Percentiles rank a stretch among this genome's conserved stretches.
Conservation (phyloP, 164 flowering plant species). For the Chimonanthus salicifolius region DNA sequence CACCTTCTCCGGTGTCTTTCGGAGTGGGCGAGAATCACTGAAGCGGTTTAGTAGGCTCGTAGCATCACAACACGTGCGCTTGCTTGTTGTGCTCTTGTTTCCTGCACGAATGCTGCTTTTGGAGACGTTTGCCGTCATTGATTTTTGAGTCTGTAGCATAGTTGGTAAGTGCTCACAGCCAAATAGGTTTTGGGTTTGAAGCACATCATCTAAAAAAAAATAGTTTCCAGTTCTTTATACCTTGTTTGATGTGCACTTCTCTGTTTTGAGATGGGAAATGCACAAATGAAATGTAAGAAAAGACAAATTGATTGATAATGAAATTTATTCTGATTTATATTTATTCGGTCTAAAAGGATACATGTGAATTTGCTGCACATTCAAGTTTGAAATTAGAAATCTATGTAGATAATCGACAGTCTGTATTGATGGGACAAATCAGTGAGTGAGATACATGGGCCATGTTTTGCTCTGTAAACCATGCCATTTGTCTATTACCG, state of each 20-base stretch:
- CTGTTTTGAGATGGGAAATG: background rate
- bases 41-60: slow-evolving; percentile 62
- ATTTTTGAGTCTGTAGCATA: background rate
- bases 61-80: slow-evolving; percentile 63
- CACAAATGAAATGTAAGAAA: background rate
- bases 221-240: background rate
- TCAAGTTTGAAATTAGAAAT: no score
- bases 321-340: background rate
- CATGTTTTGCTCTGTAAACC: no score
- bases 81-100: slow-evolving; percentile 56
- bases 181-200: background rate
- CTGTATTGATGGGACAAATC: no score
- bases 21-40: slow-evolving; percentile 49
- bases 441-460: no score
- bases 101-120: slow-evolving; percentile 45
- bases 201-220: background rate
- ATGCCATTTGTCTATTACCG: no score
- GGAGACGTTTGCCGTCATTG: background rate
- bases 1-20: slow-evolving; percentile 46
- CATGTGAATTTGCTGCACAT: no score
- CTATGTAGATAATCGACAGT: no score
- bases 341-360: no score
- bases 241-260: no score
- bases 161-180: background rate
- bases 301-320: background rate